phyloP scores from a whole-genome alignment of 768 basidiomycete genomes.

The Solioccasus polychromus region DNA sequence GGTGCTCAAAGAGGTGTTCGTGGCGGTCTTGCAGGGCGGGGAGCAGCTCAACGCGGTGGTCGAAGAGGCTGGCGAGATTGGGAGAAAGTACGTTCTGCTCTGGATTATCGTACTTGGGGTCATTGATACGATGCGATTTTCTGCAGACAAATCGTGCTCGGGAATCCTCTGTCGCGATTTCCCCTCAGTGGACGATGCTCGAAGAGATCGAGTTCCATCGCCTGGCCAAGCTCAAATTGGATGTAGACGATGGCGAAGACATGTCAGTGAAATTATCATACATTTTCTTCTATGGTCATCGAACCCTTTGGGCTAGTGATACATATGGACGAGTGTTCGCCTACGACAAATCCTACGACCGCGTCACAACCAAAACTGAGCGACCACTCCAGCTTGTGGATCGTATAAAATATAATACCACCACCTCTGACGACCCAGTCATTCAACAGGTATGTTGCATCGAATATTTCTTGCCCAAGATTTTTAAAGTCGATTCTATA shows the following conservation, averaged over 20 bases:
- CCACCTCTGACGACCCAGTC: conserved; percentile 96
- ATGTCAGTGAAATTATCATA: conserved; percentile 54
- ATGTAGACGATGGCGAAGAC: conserved; percentile 89
- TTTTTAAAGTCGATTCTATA: conserved; percentile 30
- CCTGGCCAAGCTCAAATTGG: conserved; percentile 86
- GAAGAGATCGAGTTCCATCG: conserved; percentile 98
- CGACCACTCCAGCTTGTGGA: conserved; percentile 89
- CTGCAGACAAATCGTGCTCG: conserved; percentile 73
- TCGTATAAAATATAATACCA: conserved; percentile 95
- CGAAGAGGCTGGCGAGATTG: conserved; percentile 87
- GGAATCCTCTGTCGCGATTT: conserved; percentile 92
- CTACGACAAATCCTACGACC: conserved; percentile 95
- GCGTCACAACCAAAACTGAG: conserved; percentile 91
- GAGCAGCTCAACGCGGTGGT: conserved; percentile 35
- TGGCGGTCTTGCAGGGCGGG: conserved; percentile 43
- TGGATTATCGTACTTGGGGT: background rate
- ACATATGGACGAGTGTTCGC: conserved; percentile 87
- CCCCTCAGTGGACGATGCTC: conserved; percentile 88
- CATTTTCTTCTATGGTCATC: background rate
- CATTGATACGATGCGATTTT: conserved; percentile 6
- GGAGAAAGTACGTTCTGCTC: conserved; percentile 68
- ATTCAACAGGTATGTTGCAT: conserved; percentile 71
- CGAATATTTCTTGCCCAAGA: background rate
- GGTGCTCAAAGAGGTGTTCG: conserved; percentile 45
- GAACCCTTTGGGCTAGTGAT: conserved; percentile 46